Evolutionary conservation across 2,329 filamentous ascomycete species (phyloP).

Genomic region (Clonostachys byssicola): DNA sequence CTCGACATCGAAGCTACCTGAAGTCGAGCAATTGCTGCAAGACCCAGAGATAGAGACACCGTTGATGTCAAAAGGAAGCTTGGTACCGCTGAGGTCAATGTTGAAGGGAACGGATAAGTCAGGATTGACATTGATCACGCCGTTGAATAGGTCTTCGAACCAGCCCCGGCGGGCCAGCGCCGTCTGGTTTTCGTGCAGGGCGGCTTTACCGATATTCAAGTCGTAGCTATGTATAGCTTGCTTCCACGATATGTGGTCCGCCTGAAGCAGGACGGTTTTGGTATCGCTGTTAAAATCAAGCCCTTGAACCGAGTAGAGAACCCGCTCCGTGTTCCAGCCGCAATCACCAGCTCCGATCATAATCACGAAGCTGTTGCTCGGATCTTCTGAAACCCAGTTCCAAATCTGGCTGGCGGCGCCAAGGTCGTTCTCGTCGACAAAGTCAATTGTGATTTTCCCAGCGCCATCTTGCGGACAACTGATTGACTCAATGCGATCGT

Average conservation of each 20-base stretch:
- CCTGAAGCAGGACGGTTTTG: neutral
- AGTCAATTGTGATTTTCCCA: neutral
- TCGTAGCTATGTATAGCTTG: slow-evolving; percentile 1
- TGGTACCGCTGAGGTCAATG: neutral
- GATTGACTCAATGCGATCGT: slow-evolving; percentile 1
- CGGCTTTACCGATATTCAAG: slow-evolving; percentile 1
- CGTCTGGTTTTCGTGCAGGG: neutral
- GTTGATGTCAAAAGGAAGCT: neutral
- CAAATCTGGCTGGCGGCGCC: neutral
- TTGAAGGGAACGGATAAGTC: neutral
- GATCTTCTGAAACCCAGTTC: neutral
- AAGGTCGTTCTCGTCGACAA: neutral
- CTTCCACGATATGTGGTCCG: neutral
- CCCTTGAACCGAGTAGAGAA: neutral
- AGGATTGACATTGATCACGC: neutral
- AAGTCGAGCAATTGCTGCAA: neutral
- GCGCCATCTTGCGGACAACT: neutral
- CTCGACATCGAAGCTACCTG: slow-evolving; percentile 1
- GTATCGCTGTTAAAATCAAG: neutral
- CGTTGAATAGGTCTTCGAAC: neutral
- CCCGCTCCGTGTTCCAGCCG: neutral
- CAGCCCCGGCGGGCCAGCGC: neutral
- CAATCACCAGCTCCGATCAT: slow-evolving; percentile 1
- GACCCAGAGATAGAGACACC: neutral
- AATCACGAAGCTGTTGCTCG: neutral